Evolutionary conservation across 805 yeast genomes (phyloP).

Genomic region (Metschnikowia vanudenii): DNA sequence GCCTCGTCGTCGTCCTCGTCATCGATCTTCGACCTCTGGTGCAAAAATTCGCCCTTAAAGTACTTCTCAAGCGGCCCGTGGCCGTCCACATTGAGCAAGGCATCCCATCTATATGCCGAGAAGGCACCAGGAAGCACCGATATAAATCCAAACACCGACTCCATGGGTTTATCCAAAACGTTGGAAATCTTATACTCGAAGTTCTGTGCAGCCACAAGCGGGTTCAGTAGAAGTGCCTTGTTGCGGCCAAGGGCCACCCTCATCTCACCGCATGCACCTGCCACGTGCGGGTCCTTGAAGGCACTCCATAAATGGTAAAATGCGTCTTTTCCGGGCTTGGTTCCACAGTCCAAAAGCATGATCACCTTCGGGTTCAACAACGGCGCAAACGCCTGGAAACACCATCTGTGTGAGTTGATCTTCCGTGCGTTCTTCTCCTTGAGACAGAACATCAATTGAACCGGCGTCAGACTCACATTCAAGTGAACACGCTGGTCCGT

Average conservation of each 20-base stretch:
- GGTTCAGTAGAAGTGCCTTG: constrained; percentile 56
- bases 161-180: constrained; percentile 93
- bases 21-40: constrained; percentile 50
- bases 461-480: constrained; percentile 68
- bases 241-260: constrained; percentile 74
- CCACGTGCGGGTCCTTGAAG: constrained; percentile 77
- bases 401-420: constrained; percentile 96
- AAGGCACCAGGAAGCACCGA: constrained; percentile 96
- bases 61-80: constrained; percentile 85
- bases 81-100: constrained; percentile 70
- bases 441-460: constrained; percentile 84
- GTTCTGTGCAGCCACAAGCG: constrained; percentile 93
- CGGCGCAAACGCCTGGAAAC: constrained; percentile 88
- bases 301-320: constrained; percentile 88
- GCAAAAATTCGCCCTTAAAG: constrained; percentile 86
- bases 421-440: constrained; percentile 88
- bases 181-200: constrained; percentile 96
- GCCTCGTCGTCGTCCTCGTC: constrained; percentile 37
- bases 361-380: constrained; percentile 79
- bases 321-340: constrained; percentile 82
- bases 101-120: constrained; percentile 86
- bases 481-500: constrained; percentile 61
- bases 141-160: constrained; percentile 90
- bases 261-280: constrained; percentile 98
- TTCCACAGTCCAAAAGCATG: constrained; percentile 88